phyloP scores from a whole-genome alignment of 306 rosid genomes.

The Pyrus bretschneideri region DNA sequence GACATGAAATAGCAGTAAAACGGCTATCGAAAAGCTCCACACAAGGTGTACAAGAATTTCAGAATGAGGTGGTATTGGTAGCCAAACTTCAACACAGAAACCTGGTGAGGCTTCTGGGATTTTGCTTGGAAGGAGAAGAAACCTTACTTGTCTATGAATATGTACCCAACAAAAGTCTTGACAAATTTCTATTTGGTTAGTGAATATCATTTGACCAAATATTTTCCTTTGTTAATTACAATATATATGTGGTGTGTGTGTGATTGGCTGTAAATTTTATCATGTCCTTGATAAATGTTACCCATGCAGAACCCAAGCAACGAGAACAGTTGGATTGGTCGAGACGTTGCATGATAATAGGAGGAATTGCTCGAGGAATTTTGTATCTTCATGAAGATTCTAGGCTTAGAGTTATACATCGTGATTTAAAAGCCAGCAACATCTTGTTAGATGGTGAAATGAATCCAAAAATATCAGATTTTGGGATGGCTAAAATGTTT shows the following conservation, averaged over 20 bases:
- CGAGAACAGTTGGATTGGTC: conserved; percentile 1
- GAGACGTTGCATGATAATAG: background rate
- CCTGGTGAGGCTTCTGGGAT: conserved; percentile 51
- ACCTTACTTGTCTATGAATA: conserved; percentile 49
- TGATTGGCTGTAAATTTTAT: background rate
- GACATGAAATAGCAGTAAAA: conserved; percentile 59
- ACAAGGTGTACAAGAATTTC: conserved; percentile 53
- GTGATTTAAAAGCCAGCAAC: no score
- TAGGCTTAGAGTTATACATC: no score
- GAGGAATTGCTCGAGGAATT: background rate
- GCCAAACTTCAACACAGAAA: conserved; percentile 62
- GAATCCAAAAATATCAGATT: no score
- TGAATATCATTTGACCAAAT: background rate
- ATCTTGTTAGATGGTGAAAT: no score
- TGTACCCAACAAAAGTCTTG: conserved; percentile 51
- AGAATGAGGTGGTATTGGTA: conserved; percentile 51
- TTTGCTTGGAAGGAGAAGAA: conserved; percentile 47
- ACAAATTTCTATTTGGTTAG: conserved; percentile 52
- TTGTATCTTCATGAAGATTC: background rate
- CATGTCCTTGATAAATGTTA: background rate
- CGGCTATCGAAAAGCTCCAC: conserved; percentile 36
- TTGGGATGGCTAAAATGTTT: background rate
- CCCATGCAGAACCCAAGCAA: conserved; percentile 25
- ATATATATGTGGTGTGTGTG: background rate
- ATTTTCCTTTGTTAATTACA: background rate